Percentiles rank a stretch among this genome's conserved stretches.
phyloP scores from a whole-genome alignment of 768 basidiomycete species.

The Phlegmacium glaucopus region DNA sequence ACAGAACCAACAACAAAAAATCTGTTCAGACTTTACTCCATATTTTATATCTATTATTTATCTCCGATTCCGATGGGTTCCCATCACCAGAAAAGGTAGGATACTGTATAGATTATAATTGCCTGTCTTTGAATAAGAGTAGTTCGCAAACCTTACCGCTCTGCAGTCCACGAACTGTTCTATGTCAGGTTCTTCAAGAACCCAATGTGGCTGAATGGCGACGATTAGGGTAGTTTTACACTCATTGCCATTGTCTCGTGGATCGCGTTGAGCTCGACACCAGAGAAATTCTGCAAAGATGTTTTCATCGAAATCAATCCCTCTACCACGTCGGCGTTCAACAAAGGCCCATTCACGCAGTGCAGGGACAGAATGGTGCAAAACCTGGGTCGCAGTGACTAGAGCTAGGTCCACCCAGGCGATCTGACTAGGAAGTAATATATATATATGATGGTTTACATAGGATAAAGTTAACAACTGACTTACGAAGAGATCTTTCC shows the following conservation, averaged over 20 bases:
- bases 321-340: background rate
- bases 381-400: constrained; percentile 15
- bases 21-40: constrained; percentile 51
- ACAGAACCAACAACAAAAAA: background rate
- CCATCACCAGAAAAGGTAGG: constrained; percentile 25
- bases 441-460: background rate
- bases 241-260: background rate
- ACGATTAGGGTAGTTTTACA: constrained; percentile 35
- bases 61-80: no score
- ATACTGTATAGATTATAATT: constrained; percentile 28
- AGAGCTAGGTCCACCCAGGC: constrained; percentile 14
- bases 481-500: constrained; percentile 31
- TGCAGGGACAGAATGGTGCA: constrained; percentile 7
- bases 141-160: constrained; percentile 28
- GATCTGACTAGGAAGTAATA: constrained; percentile 12
- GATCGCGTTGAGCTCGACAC: background rate
- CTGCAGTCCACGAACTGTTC: constrained; percentile 46
- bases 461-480: background rate
- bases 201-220: constrained; percentile 61
- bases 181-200: constrained; percentile 51
- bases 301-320: no score
- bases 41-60: constrained; percentile 15
- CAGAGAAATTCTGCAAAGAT: no score
- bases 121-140: constrained; percentile 10
- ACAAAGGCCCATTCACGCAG: background rate